Percentiles rank a stretch among this genome's conserved stretches.
Conservation (phyloP, 2,329 filamentous ascomycete genomes). For the Colletotrichum melonis region DNA sequence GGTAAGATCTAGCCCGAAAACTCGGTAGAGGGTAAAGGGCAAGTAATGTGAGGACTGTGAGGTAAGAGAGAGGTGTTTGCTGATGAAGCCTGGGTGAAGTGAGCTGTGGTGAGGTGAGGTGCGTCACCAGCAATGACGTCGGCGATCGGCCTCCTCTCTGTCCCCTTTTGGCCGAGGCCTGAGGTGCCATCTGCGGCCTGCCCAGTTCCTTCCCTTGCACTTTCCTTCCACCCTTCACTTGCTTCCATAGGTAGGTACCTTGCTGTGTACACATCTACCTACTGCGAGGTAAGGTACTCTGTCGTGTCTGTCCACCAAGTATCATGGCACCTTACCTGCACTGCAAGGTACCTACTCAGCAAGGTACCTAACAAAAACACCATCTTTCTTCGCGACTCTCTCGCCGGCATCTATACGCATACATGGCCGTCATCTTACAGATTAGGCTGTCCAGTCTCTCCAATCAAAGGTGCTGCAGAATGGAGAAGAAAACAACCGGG, state of each 20-base stretch:
- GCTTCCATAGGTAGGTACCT: no score
- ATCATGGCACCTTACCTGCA: no score
- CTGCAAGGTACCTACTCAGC: no score
- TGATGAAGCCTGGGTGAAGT: no score
- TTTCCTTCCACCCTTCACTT: not conserved
- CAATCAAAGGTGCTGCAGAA: not conserved
- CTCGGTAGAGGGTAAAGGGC: no score
- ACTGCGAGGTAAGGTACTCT: no score
- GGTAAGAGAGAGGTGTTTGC: not conserved
- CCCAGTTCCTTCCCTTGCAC: not conserved
- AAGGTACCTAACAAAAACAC: no score
- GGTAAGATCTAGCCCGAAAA: no score
- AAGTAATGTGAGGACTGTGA: not conserved
- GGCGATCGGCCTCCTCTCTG: constrained; percentile 4
- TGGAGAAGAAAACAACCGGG: not conserved
- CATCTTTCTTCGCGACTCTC: no score
- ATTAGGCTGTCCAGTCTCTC: not conserved
- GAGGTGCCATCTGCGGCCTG: not conserved
- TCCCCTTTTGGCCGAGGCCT: not conserved
- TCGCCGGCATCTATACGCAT: no score
- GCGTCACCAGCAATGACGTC: constrained; percentile 25
- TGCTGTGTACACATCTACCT: no score
- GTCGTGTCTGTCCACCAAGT: no score
- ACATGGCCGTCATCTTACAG: not conserved
- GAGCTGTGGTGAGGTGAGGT: not conserved